Base-by-base conservation (phyloP, 108 stramenopile species). In the Skeletonema costatum region DNA sequence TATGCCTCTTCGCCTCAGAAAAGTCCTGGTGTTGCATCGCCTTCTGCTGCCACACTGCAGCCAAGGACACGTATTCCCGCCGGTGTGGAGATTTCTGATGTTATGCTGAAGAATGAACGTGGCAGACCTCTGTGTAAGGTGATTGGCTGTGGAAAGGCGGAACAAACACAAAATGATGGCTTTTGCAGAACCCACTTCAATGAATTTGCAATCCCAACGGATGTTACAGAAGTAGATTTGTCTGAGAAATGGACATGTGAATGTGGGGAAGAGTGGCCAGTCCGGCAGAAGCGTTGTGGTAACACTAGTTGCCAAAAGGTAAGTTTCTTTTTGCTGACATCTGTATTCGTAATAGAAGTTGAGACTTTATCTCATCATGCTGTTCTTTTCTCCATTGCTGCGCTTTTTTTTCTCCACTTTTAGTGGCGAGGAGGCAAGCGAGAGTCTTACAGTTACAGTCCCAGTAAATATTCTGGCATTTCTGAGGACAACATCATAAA, bases 51-150 rank as follows among this genome's bases (percentile, higher is more conserved):
- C 35, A 29, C 19, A 32, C 16, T 8, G 7, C 35, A 7, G 2
- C 51, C 51, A 53, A 53, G 1, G 21, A 53, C 69, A 2, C 16
- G 35, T 39, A 16, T 61, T 39, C 70, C 60, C 39, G 39, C 19
- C 19, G 41, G 7, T 39, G 53, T 35, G 32, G 51, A 71, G 36
- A 62, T 71, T 25, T 71, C 70, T 25, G 41, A 60, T 38, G 31
- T 13, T 10, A 29, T 32, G 0, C 60, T 58, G 41, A 64, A 14
- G 44, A 73, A 73, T 32, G 63, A 64, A 31, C 38, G 32, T 10
- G 73, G 73, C 12, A 60, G 73, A 32, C 31, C 36, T 33, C 73
- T 73, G 0, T 73, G 73, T 61, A 73, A 73, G 38, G 63, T 73
- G 11, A 51, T 73, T 17, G 61, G 62, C 41, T 73, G 73, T 11